phyloP scores from a whole-genome alignment of 176 grass and related monocot species.

The Areca catechu region DNA sequence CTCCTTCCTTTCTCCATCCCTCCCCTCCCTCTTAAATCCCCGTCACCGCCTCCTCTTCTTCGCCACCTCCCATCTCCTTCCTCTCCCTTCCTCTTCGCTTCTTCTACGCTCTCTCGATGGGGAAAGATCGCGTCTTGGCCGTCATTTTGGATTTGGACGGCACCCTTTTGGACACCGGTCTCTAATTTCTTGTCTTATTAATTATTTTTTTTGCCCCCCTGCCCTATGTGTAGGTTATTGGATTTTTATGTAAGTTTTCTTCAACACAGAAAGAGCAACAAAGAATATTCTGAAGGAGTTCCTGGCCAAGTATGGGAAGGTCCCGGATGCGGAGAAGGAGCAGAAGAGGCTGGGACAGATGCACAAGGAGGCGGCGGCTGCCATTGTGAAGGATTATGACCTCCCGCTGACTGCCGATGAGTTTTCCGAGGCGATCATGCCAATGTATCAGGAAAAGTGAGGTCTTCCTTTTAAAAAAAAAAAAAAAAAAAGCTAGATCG shows the following conservation, averaged over 20 bases:
- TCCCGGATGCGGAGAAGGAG: constrained; percentile 46
- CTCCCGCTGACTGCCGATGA: constrained; percentile 53
- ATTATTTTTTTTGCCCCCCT: too few relatives aligned
- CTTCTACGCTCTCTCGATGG: constrained; percentile 32
- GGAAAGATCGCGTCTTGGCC: constrained; percentile 22
- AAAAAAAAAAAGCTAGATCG: not conserved
- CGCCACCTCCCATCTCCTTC: not conserved
- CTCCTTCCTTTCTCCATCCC: not conserved
- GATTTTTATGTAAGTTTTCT: not conserved
- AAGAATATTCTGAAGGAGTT: constrained; percentile 52
- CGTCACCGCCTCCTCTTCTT: constrained; percentile 2
- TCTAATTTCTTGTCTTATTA: not conserved
- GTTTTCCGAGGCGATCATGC: constrained; percentile 61
- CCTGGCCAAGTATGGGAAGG: constrained; percentile 52
- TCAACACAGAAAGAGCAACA: constrained; percentile 52
- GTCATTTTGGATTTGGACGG: constrained; percentile 87
- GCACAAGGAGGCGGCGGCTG: constrained; percentile 51
- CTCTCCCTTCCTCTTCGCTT: not conserved
- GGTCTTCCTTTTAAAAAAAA: not conserved
- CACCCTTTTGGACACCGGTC: constrained; percentile 65
- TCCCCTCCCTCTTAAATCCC: constrained; percentile 24
- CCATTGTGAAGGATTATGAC: constrained; percentile 64
- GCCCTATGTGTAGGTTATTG: not conserved
- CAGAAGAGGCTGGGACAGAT: constrained; percentile 64
- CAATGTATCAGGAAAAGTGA: constrained; percentile 59